A percentile compares a stretch with the other conserved stretches of the same genome.
Conservation (phyloP, 1,284 basidiomycete species). For the Takashimella tepidaria region DNA sequence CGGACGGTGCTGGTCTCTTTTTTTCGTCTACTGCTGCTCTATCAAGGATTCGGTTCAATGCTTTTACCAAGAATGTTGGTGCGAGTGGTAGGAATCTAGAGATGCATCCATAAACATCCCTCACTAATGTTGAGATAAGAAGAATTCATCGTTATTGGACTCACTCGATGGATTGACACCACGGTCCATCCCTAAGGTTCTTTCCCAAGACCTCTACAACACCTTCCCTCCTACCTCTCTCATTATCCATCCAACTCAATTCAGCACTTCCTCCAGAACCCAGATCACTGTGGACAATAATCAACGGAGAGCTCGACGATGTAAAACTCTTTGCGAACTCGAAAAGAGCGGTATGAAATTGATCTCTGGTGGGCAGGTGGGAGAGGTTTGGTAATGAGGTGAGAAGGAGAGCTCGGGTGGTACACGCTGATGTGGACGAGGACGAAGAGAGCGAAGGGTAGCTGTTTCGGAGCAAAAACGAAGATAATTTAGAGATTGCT, state of each 20-base stretch:
- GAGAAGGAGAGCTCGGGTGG: conserved; percentile 62
- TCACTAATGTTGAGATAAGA: conserved; percentile 4
- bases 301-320: conserved; percentile 58
- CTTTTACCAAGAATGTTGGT: conserved; percentile 73
- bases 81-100: conserved; percentile 86
- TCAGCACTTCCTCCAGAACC: conserved; percentile 63
- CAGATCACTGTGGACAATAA: conserved; percentile 78
- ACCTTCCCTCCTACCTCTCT: conserved; percentile 53
- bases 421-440: conserved; percentile 13
- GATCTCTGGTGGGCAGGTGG: conserved; percentile 63
- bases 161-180: conserved; percentile 66
- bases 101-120: neutral
- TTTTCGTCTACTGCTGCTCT: conserved; percentile 47
- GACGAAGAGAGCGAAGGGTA: conserved; percentile 56
- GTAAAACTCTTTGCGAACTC: conserved; percentile 53
- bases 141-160: conserved; percentile 20
- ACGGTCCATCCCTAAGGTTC: conserved; percentile 65
- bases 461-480: conserved; percentile 67
- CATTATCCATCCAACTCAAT: conserved; percentile 50
- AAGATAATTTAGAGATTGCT: conserved; percentile 65
- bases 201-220: conserved; percentile 49
- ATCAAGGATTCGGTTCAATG: conserved; percentile 63
- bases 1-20: conserved; percentile 56
- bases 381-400: conserved; percentile 90
- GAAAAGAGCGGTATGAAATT: conserved; percentile 69